Conservation (phyloP, 345 rosid genomes). For the Chamaenerion angustifolium region DNA sequence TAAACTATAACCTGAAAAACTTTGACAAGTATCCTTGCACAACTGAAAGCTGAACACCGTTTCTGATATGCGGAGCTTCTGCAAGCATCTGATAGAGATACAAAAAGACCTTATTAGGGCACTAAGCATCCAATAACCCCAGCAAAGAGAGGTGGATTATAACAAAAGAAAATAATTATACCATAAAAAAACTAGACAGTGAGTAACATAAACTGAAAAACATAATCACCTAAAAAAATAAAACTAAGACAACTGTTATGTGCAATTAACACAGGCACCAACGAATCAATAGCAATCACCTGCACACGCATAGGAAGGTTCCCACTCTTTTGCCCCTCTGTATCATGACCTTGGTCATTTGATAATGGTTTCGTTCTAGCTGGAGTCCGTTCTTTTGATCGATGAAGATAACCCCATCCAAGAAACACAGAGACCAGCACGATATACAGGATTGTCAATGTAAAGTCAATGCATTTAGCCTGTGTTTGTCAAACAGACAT, state of each 20-base stretch:
- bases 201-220: too few species aligned
- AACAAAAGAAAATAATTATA: neutral
- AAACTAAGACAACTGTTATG: too few species aligned
- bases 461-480: constrained; percentile 73
- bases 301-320: constrained; percentile 53
- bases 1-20: constrained; percentile 56
- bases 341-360: constrained; percentile 26
- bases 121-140: neutral
- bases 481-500: constrained; percentile 26
- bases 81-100: constrained; percentile 41
- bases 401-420: constrained; percentile 67
- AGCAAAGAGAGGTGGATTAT: neutral
- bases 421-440: constrained; percentile 58
- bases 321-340: constrained; percentile 39
- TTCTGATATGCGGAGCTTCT: constrained; percentile 49
- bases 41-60: constrained; percentile 52
- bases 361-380: constrained; percentile 38
- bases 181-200: too few species aligned
- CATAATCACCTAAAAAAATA: too few species aligned
- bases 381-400: constrained; percentile 35
- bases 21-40: constrained; percentile 83
- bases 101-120: neutral
- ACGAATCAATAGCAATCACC: neutral
- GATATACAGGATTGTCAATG: constrained; percentile 56
- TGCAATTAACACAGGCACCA: too few species aligned